Evolutionary conservation across 495 filamentous ascomycete species (phyloP).

Genomic region (Neurospora sp.): DNA sequence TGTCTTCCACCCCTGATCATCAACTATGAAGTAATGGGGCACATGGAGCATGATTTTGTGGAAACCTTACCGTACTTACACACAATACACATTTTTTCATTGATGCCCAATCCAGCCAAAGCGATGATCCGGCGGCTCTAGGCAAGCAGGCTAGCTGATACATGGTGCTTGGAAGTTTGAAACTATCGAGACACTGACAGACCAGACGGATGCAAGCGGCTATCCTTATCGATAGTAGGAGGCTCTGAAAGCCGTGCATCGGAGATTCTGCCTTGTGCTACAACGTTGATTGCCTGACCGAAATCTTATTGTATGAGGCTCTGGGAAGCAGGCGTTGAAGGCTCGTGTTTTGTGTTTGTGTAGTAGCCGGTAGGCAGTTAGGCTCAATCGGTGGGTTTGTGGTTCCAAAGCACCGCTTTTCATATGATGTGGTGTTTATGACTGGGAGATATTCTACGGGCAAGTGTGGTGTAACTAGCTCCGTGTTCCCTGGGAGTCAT

Average conservation of each 20-base stretch:
- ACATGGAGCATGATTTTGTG: background rate
- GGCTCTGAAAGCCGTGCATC: background rate
- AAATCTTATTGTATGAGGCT: background rate
- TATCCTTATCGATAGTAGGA: background rate
- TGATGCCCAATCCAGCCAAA: background rate
- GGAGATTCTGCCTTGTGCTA: background rate
- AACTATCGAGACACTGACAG: background rate
- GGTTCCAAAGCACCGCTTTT: background rate
- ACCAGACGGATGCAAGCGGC: background rate
- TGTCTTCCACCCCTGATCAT: background rate
- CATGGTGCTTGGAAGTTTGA: background rate
- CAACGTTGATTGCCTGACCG: background rate
- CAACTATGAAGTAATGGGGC: background rate
- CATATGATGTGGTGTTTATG: background rate
- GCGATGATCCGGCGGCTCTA: background rate
- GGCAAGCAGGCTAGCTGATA: background rate
- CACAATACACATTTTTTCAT: background rate
- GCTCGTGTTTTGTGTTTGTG: background rate
- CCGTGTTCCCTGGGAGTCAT: background rate
- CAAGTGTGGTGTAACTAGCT: background rate
- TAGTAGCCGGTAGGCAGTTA: background rate
- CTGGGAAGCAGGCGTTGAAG: background rate
- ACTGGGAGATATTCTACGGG: background rate
- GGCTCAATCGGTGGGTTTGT: background rate
- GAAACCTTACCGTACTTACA: background rate